Conservation (phyloP, 228 moss, liverwort and hornwort genomes). For the Sphagnum fallax region DNA sequence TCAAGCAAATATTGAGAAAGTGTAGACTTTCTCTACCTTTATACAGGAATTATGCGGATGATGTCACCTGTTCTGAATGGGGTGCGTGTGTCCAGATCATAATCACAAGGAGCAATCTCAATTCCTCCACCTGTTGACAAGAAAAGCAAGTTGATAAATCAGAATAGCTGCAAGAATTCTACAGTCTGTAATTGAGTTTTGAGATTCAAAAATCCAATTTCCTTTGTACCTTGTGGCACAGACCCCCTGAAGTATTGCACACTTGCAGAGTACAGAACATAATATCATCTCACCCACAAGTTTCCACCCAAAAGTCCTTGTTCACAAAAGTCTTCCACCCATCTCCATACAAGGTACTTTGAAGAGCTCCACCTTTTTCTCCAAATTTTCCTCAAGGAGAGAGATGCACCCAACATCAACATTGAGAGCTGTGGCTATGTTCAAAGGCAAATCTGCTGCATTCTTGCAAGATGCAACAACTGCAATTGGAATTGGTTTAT, state of each 20-base stretch:
- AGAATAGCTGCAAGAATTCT: too few species aligned
- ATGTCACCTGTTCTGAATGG: not conserved
- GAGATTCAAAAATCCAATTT: too few species aligned
- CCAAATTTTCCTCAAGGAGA: slow-evolving; percentile 18
- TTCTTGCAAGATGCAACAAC: slow-evolving; percentile 43
- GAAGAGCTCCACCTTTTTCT: not conserved
- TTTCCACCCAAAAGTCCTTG: slow-evolving; percentile 57
- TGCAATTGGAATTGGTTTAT: slow-evolving; percentile 2
- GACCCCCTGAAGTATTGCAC: slow-evolving; percentile 51
- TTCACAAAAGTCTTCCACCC: slow-evolving; percentile 51
- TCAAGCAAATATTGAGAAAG: too few species aligned
- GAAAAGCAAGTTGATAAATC: not conserved
- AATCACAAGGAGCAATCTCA: not conserved
- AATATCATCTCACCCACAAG: slow-evolving; percentile 22
- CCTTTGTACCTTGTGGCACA: slow-evolving; percentile 44
- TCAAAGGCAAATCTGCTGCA: slow-evolving; percentile 34
- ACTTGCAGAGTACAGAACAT: slow-evolving; percentile 47
- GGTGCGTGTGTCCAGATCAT: not conserved
- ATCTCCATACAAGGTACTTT: slow-evolving; percentile 20
- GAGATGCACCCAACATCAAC: slow-evolving; percentile 44
- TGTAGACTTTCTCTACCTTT: not conserved
- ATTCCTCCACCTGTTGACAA: not conserved
- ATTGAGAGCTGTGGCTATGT: slow-evolving; percentile 48
- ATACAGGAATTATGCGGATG: not conserved
- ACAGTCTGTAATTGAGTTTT: too few species aligned